Evolutionary conservation across 1,284 basidiomycete species (phyloP), one percentile per base, ranked within the genome.

Genomic region (Marasmius tenuissimus): DNA sequence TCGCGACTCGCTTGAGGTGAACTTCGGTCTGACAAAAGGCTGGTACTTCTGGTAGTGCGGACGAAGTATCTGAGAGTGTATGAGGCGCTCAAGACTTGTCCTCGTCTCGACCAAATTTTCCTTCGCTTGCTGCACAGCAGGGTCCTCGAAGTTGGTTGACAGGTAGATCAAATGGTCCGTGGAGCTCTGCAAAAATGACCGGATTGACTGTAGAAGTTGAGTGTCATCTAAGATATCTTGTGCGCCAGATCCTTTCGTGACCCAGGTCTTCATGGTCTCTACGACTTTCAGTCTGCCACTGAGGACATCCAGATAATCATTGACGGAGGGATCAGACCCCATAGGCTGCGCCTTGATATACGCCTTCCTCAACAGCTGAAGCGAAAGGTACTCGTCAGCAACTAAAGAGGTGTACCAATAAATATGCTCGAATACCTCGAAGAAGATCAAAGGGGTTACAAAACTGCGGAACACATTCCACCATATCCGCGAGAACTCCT

Each of bases 391-490:
- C 65, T 35, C 10, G 9, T n/a, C n/a, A 22, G 38, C 58, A 55
- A 56, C 42, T 18, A 51, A 54, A 54, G 35, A n/a, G 49, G 49
- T 20, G 39, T 27, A 49, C 33, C 49, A 39, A 47, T 48, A 10
- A 52, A 16, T 9, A 50, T 52, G 54, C n/a, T 11, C n/a, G 69
- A 81, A 64, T 68, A 92, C 92, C 85, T 94, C 91, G 70, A 94
- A 93, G 67, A 94, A 88, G 1, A 89, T 88, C 22, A 89, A 73
- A 0, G 92, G 91, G 0, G 88, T 86, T 9, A 93, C 82, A 66
- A 93, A 92, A 67, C 88, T 92, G 49, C 92, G 81, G 70, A 89
- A 93, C 16, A 85, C 83, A 62, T 83, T 86, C 89, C 92, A 94
- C 89, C 92, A 94, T 4, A 91, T 81, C 42, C 78, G 78, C 0